Evolutionary conservation across 768 basidiomycete genomes (phyloP), one percentile per base, ranked within the genome.

Genomic region (Boletus sp.): DNA sequence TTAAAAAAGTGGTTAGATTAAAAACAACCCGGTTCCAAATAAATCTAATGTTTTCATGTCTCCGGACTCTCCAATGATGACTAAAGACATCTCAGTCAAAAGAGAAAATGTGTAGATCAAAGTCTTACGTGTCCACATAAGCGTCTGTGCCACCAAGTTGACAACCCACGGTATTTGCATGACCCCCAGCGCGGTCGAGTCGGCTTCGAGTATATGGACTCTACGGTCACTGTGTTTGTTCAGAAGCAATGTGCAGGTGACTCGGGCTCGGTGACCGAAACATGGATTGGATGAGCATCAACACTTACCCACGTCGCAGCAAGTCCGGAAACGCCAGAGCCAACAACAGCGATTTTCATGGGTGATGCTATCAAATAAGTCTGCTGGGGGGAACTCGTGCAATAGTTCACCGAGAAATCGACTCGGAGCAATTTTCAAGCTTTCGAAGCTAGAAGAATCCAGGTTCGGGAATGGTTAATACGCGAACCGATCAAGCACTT

Each of bases 241-340:
- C 55, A 91, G 73, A 17, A 86, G 75, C 37, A n/a, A 11, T 25
- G 38, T 30, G 21, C 25, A 21, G n/a, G 14, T 14, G 37, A 1
- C 40, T 42, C 15, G 25, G 15, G 9, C 15, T 25, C 25, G 25
- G 25, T 9, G 6, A 34, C 46, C 21, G 21, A 34, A 33, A 17
- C 13, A 5, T 10, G 27, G 11, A 14, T 19, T 19, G 11, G 13
- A 30, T 21, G 45, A 33, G 19, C 13, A 38, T 51, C 14, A 33
- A 9, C 25, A 14, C 77, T 57, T 51, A 84, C 87, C 87, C 88
- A 91, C 10, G 85, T 83, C 14, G 87, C 85, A 19, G 78, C 84
- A 4, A 92, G 78, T n/a, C 88, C 88, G 33, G 86, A 83, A n/a
- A 87, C 83, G 8, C 88, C 88, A 41, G 86, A 84, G 5, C 88